Evolutionary conservation across 345 rosid species (phyloP).

Genomic region (Anastatica hierochuntica): DNA sequence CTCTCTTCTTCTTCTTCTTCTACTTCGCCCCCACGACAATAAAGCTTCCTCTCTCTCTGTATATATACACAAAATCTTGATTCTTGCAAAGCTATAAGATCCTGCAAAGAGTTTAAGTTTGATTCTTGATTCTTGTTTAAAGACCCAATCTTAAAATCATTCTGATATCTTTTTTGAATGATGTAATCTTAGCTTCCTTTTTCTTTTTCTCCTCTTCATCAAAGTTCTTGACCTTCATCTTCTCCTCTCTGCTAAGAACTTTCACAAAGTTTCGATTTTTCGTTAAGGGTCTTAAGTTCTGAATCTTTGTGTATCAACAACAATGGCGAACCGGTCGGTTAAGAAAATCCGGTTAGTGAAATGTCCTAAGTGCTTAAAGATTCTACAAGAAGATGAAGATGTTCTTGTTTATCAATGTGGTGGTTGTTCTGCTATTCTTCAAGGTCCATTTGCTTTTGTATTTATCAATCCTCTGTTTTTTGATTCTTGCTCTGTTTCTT

Average conservation of each 20-base stretch:
- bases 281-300: neutral
- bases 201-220: neutral
- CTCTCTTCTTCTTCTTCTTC: neutral
- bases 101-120: neutral
- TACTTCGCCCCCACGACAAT: neutral
- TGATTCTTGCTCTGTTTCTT: neutral
- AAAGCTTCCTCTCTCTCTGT: neutral
- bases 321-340: constrained; percentile 29
- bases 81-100: no score
- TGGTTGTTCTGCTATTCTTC: constrained; percentile 47
- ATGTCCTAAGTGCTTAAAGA: constrained; percentile 52
- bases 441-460: constrained; percentile 37
- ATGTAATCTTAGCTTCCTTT: no score
- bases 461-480: neutral
- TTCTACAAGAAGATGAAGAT: constrained; percentile 53
- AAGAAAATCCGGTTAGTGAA: constrained; percentile 47
- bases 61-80: neutral
- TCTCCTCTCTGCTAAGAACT: constrained; percentile 5
- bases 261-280: constrained; percentile 14
- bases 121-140: neutral
- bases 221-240: constrained; percentile 18
- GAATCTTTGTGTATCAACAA: neutral
- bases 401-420: constrained; percentile 63
- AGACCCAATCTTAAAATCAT: no score
- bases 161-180: no score